Conservation (phyloP, 805 yeast species). For the Saturnispora saitoi region DNA sequence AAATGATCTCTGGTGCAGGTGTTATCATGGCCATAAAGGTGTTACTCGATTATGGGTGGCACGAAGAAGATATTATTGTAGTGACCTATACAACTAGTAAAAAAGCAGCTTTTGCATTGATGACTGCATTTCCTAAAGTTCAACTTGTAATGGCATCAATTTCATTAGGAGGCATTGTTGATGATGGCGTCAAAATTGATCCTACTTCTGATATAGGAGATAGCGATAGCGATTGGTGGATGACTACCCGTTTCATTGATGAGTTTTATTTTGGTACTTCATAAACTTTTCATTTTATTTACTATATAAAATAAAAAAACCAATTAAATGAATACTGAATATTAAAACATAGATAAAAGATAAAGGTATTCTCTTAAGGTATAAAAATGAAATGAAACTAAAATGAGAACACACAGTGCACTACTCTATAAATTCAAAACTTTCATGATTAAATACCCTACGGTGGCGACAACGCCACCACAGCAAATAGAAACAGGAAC, state of each 20-base stretch:
- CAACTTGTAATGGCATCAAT: constrained; percentile 62
- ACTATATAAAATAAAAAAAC: not conserved
- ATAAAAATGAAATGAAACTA: not conserved
- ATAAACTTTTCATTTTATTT: constrained; percentile 2
- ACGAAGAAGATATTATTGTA: constrained; percentile 51
- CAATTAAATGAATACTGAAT: not conserved
- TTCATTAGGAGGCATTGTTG: constrained; percentile 13
- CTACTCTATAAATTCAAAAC: constrained; percentile 37
- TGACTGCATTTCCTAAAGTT: constrained; percentile 65
- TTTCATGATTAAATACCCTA: constrained; percentile 72
- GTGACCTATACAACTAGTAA: constrained; percentile 72
- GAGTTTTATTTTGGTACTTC: constrained; percentile 67
- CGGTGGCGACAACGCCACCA: constrained; percentile 60
- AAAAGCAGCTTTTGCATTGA: constrained; percentile 62
- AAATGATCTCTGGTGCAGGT: constrained; percentile 86
- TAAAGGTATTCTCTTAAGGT: not conserved
- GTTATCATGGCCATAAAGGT: constrained; percentile 91
- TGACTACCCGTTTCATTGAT: constrained; percentile 64
- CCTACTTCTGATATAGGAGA: constrained; percentile 1
- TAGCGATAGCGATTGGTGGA: constrained; percentile 41
- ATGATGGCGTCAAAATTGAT: constrained; percentile 23
- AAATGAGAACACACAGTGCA: not conserved
- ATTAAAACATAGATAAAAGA: not conserved
- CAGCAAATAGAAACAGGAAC: constrained; percentile 78
- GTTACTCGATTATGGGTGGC: constrained; percentile 69